These are phyloP conservation scores for Cryptococcus neoformans DNA, from an alignment of 1,284 basidiomycete species.

Conservation along the genomic window DNA sequence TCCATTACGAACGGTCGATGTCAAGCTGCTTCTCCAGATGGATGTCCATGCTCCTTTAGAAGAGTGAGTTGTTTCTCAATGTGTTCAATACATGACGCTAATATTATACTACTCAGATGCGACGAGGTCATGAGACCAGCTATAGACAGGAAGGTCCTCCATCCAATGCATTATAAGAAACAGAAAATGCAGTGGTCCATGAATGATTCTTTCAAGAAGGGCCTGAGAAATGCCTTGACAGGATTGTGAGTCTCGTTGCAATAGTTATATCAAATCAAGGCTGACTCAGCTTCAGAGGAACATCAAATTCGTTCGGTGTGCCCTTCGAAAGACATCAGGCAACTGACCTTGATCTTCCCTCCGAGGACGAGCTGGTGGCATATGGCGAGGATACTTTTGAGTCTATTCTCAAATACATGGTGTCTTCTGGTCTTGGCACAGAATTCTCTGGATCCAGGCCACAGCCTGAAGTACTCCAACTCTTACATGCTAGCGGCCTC, in stretches of 20 bases:
- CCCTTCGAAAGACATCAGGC: conserved; percentile 60
- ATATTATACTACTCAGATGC: conserved; percentile 53
- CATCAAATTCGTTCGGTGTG: conserved; percentile 87
- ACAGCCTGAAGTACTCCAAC: conserved; percentile 68
- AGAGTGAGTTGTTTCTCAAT: conserved; percentile 17
- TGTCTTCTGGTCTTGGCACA: conserved; percentile 71
- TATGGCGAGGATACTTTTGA: conserved; percentile 95
- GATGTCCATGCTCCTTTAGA: conserved; percentile 40
- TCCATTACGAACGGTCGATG: conserved; percentile 64
- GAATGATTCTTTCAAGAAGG: conserved; percentile 73
- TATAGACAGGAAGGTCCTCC: conserved; percentile 69
- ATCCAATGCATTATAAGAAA: conserved; percentile 36
- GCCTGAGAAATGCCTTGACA: conserved; percentile 81
- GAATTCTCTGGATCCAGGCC: conserved; percentile 57
- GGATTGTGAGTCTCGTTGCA: conserved; percentile 65
- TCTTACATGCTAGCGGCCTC: conserved; percentile 79
- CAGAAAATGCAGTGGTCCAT: conserved; percentile 59
- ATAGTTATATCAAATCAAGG: conserved; percentile 8
- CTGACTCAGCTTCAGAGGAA: conserved; percentile 60
- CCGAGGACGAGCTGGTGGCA: conserved; percentile 66
- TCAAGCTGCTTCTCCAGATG: conserved; percentile 77
- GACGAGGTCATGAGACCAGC: conserved; percentile 67
- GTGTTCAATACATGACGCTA: not conserved
- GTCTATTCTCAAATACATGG: conserved; percentile 98
- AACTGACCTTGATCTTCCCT: conserved; percentile 32